Percentiles rank a stretch among this genome's conserved stretches.
These are phyloP conservation scores for Cyclotella sp. DNA, from an alignment of 108 stramenopile genomes.

Conservation along the genomic window DNA sequence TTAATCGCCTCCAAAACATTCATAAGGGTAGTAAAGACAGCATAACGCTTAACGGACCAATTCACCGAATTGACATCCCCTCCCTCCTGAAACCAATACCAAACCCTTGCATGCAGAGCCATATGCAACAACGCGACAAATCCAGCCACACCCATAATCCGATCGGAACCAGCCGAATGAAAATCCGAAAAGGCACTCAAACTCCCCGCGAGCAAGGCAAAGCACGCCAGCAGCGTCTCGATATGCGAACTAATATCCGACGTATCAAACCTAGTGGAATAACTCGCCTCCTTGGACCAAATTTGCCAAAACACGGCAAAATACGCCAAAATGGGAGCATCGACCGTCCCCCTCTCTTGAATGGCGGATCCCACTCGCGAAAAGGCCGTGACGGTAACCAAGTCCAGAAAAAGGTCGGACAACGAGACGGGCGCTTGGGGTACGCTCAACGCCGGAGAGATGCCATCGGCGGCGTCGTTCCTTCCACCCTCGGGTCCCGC, in stretches of 20 bases:
- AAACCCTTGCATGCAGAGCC: conserved; percentile 65
- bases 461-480: background rate
- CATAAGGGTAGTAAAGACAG: conserved; percentile 65
- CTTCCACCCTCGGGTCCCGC: conserved; percentile 4
- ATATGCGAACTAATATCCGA: conserved; percentile 78
- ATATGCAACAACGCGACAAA: conserved; percentile 71
- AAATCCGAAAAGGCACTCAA: conserved; percentile 61
- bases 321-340: conserved; percentile 61
- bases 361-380: conserved; percentile 79
- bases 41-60: conserved; percentile 61
- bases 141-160: conserved; percentile 79
- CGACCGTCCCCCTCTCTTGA: conserved; percentile 58
- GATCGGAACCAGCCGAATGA: conserved; percentile 61
- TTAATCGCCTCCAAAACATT: conserved; percentile 58
- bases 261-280: conserved; percentile 82
- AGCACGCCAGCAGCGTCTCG: conserved; percentile 74
- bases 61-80: conserved; percentile 48
- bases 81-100: conserved; percentile 57
- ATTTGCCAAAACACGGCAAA: conserved; percentile 89
- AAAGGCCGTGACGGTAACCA: conserved; percentile 83
- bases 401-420: conserved; percentile 77
- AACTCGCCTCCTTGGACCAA: conserved; percentile 80
- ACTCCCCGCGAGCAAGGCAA: conserved; percentile 79
- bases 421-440: conserved; percentile 65
- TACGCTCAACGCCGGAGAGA: conserved; percentile 15